These are phyloP conservation scores for Chlamydomonas reinhardtii DNA, from an alignment of 163 green algal genomes.

Conservation along the genomic window DNA sequence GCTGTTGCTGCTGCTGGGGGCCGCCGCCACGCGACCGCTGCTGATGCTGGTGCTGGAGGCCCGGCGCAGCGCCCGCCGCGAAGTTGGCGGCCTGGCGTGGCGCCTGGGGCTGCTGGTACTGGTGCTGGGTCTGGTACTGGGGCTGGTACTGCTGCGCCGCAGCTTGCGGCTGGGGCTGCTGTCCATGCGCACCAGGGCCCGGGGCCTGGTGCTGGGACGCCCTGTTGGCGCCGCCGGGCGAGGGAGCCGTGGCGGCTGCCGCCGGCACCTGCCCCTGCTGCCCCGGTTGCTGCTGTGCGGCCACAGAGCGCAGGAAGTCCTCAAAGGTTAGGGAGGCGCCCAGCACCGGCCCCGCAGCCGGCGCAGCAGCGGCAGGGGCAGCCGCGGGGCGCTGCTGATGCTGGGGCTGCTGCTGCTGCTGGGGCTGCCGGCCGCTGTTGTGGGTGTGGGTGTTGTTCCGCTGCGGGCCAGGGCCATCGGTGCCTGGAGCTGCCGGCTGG, in stretches of 20 bases:
- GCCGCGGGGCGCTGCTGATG: no score
- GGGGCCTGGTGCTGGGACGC: neutral
- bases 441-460: no score
- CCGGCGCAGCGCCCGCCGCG: no score
- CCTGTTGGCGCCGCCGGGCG: neutral
- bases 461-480: no score
- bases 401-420: no score
- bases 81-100: no score
- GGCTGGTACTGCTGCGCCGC: neutral
- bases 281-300: neutral
- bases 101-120: neutral
- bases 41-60: no score
- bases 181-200: neutral
- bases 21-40: no score
- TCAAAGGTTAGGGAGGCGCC: slow-evolving; percentile 22
- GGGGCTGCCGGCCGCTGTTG: no score
- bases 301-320: slow-evolving; percentile 29
- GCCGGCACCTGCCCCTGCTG: neutral
- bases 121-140: neutral
- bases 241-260: neutral
- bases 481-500: no score
- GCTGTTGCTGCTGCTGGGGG: neutral
- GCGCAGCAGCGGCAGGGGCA: no score
- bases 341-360: neutral
- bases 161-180: neutral